phyloP scores from a whole-genome alignment of 2,329 filamentous ascomycete species.

The Phyllosticta citrichinensis region DNA sequence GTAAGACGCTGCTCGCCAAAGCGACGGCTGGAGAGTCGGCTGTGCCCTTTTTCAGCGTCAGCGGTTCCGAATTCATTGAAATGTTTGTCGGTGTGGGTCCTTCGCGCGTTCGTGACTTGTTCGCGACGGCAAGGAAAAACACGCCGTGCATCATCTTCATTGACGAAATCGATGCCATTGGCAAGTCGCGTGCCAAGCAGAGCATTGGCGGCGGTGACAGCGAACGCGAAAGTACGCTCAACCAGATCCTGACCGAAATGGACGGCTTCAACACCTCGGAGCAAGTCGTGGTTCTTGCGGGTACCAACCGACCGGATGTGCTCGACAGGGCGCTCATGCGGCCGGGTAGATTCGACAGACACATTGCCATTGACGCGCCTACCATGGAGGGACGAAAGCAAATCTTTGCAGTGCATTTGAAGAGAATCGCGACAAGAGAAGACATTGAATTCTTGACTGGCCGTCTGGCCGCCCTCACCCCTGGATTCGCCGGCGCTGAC shows the following conservation, averaged over 20 bases:
- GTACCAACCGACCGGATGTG: constrained; percentile 91
- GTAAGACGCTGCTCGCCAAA: constrained; percentile 95
- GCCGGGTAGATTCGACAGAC: constrained; percentile 91
- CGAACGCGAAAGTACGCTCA: constrained; percentile 91
- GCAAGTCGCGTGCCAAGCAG: constrained; percentile 75
- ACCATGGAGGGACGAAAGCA: constrained; percentile 96
- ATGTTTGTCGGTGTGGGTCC: constrained; percentile 99
- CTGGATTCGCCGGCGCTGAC: constrained; percentile 93
- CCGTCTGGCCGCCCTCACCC: constrained; percentile 81
- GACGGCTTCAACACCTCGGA: constrained; percentile 97
- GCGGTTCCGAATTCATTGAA: constrained; percentile 96
- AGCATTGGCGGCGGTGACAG: constrained; percentile 88
- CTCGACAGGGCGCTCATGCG: constrained; percentile 94
- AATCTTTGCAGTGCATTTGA: constrained; percentile 89
- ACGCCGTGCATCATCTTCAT: constrained; percentile 99
- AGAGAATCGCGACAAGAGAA: constrained; percentile 88
- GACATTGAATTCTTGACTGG: constrained; percentile 81
- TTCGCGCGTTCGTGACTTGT: constrained; percentile 87
- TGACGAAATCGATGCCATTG: constrained; percentile 97
- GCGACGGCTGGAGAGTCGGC: constrained; percentile 94
- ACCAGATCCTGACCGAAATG: constrained; percentile 98
- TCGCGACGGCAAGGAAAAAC: constrained; percentile 88
- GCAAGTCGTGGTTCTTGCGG: constrained; percentile 91
- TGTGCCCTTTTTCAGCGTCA: constrained; percentile 97
- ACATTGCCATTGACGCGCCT: constrained; percentile 88